Percentiles rank a stretch among this genome's conserved stretches.
phyloP scores from a whole-genome alignment of 2,329 filamentous ascomycete species.

The Exophiala dermatitidis region DNA sequence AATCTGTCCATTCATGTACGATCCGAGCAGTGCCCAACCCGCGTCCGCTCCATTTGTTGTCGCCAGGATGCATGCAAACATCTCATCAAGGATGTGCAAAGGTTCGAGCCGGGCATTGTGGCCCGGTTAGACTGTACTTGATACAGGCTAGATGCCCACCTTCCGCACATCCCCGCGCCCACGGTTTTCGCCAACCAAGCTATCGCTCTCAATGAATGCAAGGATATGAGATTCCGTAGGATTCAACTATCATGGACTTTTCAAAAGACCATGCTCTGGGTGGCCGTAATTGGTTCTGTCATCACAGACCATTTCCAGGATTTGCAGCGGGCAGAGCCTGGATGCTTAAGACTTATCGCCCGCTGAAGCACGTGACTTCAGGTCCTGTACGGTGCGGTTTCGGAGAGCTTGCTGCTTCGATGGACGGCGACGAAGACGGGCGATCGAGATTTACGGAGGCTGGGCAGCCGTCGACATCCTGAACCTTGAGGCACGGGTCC shows the following conservation, averaged over 20 bases:
- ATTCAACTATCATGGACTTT: background rate
- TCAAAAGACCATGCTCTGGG: constrained; percentile 12
- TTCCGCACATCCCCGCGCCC: constrained; percentile 15
- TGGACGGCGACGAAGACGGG: too few species aligned
- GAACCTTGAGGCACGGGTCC: too few species aligned
- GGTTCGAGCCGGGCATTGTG: constrained; percentile 6
- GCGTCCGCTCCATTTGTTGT: background rate
- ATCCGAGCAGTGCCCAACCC: background rate
- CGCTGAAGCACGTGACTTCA: too few species aligned
- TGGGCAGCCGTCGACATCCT: too few species aligned
- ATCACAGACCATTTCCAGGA: too few species aligned
- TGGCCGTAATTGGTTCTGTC: background rate
- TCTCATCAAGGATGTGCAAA: constrained; percentile 8
- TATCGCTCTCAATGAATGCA: constrained; percentile 7
- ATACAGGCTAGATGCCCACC: constrained; percentile 15
- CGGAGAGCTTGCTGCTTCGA: too few species aligned
- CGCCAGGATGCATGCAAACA: background rate
- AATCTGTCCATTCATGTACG: constrained; percentile 7
- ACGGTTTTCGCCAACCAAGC: constrained; percentile 9
- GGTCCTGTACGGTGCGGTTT: too few species aligned
- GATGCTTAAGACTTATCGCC: too few species aligned
- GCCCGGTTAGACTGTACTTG: constrained; percentile 9
- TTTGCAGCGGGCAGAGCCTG: too few species aligned
- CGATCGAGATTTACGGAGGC: too few species aligned
- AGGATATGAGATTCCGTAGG: constrained; percentile 3